phyloP scores from a whole-genome alignment of 305 asterid species.

The Fraxinus dipetala region DNA sequence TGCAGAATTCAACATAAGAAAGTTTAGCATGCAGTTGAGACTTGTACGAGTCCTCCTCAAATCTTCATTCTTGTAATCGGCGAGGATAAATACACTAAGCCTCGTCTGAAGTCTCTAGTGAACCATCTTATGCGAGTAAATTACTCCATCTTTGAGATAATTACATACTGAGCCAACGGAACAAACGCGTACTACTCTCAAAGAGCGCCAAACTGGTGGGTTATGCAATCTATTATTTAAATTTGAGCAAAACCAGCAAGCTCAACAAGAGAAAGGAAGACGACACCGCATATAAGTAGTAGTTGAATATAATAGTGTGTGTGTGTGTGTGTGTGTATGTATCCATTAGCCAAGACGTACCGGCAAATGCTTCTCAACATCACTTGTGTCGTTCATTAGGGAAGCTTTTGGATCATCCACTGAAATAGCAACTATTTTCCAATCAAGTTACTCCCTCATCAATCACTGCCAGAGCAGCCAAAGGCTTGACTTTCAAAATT shows the following conservation, averaged over 20 bases:
- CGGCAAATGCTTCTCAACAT: constrained; percentile 91
- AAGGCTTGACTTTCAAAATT: constrained; percentile 80
- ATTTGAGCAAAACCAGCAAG: neutral
- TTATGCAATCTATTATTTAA: neutral
- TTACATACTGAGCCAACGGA: too few species aligned
- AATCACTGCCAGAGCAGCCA: constrained; percentile 91
- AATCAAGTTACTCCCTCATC: constrained; percentile 47
- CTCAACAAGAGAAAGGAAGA: neutral
- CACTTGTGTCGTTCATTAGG: constrained; percentile 81
- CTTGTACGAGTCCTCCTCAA: neutral
- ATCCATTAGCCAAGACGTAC: constrained; percentile 35
- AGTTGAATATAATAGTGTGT: too few species aligned
- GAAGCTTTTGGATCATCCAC: constrained; percentile 92
- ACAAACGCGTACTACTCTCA: too few species aligned
- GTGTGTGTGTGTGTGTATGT: too few species aligned
- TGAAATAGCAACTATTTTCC: constrained; percentile 69
- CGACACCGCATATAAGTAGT: neutral
- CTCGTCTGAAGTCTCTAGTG: neutral
- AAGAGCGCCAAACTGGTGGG: too few species aligned
- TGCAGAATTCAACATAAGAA: neutral
- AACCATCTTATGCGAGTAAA: neutral
- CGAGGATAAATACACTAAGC: neutral
- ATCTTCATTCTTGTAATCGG: neutral
- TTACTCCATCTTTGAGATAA: too few species aligned
- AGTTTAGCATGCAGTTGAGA: neutral